These are phyloP conservation scores for Colletotrichum cordylinicola DNA, from an alignment of 2,329 filamentous ascomycete genomes.

Conservation along the genomic window DNA sequence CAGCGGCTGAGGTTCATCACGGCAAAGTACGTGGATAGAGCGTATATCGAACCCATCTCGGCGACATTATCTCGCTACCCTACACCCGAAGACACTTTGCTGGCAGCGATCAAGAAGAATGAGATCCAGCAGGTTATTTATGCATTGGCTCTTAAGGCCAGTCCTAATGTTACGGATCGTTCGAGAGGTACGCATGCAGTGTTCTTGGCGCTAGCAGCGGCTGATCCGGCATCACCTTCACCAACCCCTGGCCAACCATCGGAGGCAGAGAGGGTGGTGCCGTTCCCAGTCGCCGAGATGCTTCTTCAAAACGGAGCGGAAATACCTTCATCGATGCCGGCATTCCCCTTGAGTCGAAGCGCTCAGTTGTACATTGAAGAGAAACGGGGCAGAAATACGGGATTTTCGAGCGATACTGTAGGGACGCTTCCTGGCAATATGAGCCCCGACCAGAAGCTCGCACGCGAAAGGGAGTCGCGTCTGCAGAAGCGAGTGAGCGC, in stretches of 20 bases:
- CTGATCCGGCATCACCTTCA: conserved; percentile 83
- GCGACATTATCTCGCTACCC: conserved; percentile 76
- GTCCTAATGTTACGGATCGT: conserved; percentile 85
- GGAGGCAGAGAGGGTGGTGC: conserved; percentile 57
- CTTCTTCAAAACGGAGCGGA: conserved; percentile 94
- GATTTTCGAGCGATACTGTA: conserved; percentile 62
- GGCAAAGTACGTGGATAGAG: conserved; percentile 86
- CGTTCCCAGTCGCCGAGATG: conserved; percentile 90
- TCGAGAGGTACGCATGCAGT: conserved; percentile 88
- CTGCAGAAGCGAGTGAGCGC: conserved; percentile 82
- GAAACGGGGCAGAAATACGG: conserved; percentile 61
- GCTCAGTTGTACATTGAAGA: conserved; percentile 87
- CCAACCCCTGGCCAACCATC: conserved; percentile 45
- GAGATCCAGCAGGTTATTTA: conserved; percentile 94
- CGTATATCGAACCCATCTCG: conserved; percentile 81
- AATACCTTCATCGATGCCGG: conserved; percentile 75
- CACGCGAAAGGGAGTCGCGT: conserved; percentile 70
- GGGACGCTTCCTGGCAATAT: conserved; percentile 61
- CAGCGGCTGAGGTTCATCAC: conserved; percentile 95
- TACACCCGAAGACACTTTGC: conserved; percentile 83
- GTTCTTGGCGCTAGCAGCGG: conserved; percentile 89
- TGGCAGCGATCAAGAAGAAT: conserved; percentile 95
- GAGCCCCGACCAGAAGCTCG: conserved; percentile 53
- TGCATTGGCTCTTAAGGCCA: conserved; percentile 83
- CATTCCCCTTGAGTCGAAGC: conserved; percentile 81